phyloP scores from a whole-genome alignment of 2,329 filamentous ascomycete species.

The Aspergillus pseudotamarii region DNA sequence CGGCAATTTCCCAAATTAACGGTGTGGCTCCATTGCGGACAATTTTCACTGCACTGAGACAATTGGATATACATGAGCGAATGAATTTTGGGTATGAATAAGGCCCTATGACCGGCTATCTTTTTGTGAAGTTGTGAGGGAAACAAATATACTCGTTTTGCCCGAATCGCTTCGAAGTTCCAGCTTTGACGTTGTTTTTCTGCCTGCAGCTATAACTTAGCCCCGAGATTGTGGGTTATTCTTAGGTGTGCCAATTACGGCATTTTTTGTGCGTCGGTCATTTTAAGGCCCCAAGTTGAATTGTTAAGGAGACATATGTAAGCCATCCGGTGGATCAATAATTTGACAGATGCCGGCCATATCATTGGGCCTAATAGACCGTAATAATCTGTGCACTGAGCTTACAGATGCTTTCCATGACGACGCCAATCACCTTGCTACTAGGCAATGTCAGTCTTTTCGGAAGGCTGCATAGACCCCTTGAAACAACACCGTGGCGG shows the following conservation, averaged over 20 bases:
- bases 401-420: neutral
- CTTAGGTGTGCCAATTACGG: slow-evolving; percentile 1
- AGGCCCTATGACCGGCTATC: neutral
- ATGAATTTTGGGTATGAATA: neutral
- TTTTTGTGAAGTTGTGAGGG: neutral
- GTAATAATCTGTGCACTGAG: neutral
- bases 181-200: neutral
- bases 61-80: neutral
- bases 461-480: neutral
- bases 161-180: neutral
- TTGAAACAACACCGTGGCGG: neutral
- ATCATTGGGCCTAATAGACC: neutral
- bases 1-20: neutral
- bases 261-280: neutral
- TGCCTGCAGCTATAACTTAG: neutral
- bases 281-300: neutral
- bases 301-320: neutral
- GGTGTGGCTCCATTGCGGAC: neutral
- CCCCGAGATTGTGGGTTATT: neutral
- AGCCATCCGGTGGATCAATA: neutral
- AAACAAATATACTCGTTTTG: neutral
- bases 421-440: neutral
- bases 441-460: neutral
- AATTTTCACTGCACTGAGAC: neutral
- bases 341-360: neutral